A percentile compares a stretch with the other conserved stretches of the same genome.
Evolutionary conservation across 2,329 filamentous ascomycete genomes (phyloP).

Genomic region (Claviceps sp.): DNA sequence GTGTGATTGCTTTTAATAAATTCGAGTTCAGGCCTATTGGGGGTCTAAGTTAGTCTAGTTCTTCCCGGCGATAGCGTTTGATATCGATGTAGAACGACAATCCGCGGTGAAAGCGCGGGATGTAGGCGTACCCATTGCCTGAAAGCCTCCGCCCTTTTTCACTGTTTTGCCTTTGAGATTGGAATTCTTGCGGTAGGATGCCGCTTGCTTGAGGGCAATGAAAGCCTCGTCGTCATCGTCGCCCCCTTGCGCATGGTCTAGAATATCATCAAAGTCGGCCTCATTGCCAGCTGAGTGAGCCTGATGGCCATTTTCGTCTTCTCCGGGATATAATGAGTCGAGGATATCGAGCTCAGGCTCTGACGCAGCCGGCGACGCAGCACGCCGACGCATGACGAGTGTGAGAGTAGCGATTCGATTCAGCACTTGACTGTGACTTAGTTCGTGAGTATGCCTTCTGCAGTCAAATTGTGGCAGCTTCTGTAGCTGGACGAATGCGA

Average conservation of each 20-base stretch:
- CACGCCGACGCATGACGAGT: constrained; percentile 52
- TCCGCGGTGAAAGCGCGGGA: background rate
- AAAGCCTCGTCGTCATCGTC: constrained; percentile 70
- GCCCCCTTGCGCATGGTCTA: constrained; percentile 34
- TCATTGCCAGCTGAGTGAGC: constrained; percentile 26
- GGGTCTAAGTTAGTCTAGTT: background rate
- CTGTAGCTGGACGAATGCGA: too few species aligned
- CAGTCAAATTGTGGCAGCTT: too few species aligned
- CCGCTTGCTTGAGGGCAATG: constrained; percentile 76
- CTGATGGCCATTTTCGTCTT: constrained; percentile 34
- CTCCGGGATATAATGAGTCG: constrained; percentile 56
- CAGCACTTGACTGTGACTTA: too few species aligned
- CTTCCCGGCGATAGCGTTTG: background rate
- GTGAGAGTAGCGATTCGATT: background rate
- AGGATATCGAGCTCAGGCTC: constrained; percentile 90
- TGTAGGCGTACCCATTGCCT: constrained; percentile 61
- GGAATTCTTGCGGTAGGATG: constrained; percentile 72
- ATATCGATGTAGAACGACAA: background rate
- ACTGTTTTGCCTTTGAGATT: constrained; percentile 74
- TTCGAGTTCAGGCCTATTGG: constrained; percentile 57
- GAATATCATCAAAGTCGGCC: constrained; percentile 46
- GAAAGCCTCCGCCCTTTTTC: constrained; percentile 94
- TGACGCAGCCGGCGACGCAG: constrained; percentile 68
- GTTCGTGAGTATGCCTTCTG: too few species aligned
- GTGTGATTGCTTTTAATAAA: constrained; percentile 77